These are phyloP conservation scores for Cordyceps militaris DNA, from an alignment of 2,329 filamentous ascomycete genomes.

Conservation along the genomic window DNA sequence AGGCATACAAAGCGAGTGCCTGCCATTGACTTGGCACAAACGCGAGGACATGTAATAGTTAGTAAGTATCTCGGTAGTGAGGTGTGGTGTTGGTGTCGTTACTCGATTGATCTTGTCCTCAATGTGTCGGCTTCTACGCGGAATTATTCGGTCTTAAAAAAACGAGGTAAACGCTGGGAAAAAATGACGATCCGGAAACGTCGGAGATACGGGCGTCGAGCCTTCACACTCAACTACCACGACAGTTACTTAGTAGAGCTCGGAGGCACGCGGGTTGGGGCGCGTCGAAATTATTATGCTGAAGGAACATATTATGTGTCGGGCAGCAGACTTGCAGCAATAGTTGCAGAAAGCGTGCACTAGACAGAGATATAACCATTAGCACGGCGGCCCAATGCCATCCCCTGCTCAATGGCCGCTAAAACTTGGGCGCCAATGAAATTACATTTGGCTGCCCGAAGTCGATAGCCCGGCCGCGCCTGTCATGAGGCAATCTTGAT, in stretches of 20 bases:
- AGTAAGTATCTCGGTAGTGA: no score
- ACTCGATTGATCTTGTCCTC: background rate
- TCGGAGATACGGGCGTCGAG: background rate
- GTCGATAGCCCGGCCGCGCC: background rate
- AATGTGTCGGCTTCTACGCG: background rate
- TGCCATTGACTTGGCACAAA: background rate
- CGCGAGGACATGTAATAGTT: no score
- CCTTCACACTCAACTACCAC: no score
- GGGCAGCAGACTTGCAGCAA: background rate
- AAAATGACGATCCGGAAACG: background rate
- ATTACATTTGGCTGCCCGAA: slow-evolving; percentile 4
- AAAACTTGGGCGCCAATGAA: slow-evolving; percentile 4
- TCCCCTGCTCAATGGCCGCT: background rate
- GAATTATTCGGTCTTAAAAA: slow-evolving; percentile 2
- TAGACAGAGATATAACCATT: background rate
- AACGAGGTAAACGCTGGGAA: no score
- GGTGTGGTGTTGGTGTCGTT: background rate
- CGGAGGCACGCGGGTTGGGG: background rate
- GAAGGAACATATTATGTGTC: background rate
- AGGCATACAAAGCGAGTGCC: background rate
- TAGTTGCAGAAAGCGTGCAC: background rate
- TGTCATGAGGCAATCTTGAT: background rate
- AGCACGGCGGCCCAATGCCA: background rate
- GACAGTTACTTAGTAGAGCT: background rate
- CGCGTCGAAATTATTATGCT: background rate